A percentile compares a stretch with the other conserved stretches of the same genome.
These are phyloP conservation scores for Pyrenochaeta sp. DNA, from an alignment of 2,329 filamentous ascomycete species.

Conservation along the genomic window DNA sequence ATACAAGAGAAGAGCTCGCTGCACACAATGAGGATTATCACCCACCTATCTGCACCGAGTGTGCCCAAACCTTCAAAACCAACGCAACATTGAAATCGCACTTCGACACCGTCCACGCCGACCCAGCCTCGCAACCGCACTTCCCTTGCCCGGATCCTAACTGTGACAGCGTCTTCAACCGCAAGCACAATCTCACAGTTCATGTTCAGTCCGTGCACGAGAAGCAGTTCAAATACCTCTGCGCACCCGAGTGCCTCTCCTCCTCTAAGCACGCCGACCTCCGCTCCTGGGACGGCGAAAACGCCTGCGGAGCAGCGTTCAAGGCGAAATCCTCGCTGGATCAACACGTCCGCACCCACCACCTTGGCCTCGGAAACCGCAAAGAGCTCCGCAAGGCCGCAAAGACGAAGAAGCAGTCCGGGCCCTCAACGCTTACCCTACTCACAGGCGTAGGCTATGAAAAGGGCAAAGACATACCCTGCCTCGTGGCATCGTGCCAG, in stretches of 20 bases:
- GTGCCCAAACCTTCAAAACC: conserved; percentile 71
- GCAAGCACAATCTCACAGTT: conserved; percentile 79
- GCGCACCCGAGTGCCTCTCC: conserved; percentile 71
- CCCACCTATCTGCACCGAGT: conserved; percentile 75
- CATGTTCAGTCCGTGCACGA: conserved; percentile 82
- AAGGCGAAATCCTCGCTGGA: conserved; percentile 79
- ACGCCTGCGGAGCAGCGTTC: conserved; percentile 79
- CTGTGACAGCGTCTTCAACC: conserved; percentile 81
- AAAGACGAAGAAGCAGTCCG: conserved; percentile 46
- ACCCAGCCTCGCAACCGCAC: conserved; percentile 52
- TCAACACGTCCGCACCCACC: conserved; percentile 83
- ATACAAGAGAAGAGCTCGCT: conserved; percentile 74
- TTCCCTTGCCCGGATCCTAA: conserved; percentile 71
- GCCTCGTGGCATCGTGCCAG: conserved; percentile 59
- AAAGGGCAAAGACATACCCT: conserved; percentile 59
- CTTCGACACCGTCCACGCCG: conserved; percentile 74
- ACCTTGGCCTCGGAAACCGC: conserved; percentile 67
- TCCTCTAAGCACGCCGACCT: conserved; percentile 62
- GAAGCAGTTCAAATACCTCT: conserved; percentile 76
- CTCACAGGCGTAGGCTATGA: conserved; percentile 66
- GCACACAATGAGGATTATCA: conserved; percentile 77
- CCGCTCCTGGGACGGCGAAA: conserved; percentile 67
- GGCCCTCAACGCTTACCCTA: conserved; percentile 47
- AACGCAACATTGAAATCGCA: conserved; percentile 65
- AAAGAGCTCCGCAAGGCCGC: conserved; percentile 44